Evolutionary conservation across 441 rosid species (phyloP).

Genomic region (Populus hybrid): DNA sequence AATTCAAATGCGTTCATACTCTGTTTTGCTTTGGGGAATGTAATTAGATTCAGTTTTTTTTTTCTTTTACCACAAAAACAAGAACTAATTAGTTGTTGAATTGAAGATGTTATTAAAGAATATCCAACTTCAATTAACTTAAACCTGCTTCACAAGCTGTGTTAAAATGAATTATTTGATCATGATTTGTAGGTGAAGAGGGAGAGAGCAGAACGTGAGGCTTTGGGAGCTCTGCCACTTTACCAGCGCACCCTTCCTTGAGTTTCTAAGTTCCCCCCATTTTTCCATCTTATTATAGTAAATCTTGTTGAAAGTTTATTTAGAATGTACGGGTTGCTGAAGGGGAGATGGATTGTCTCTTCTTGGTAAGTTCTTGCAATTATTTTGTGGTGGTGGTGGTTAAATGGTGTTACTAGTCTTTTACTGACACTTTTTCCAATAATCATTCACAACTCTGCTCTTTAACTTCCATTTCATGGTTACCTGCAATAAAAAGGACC

Average conservation of each 20-base stretch:
- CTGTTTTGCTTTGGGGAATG: not conserved
- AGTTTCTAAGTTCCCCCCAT: slow-evolving; percentile 22
- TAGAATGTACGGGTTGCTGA: slow-evolving; percentile 9
- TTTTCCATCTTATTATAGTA: slow-evolving; percentile 13
- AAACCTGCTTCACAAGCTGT: not conserved
- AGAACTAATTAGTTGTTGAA: not conserved
- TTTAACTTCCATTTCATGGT: not conserved
- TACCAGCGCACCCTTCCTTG: slow-evolving; percentile 81
- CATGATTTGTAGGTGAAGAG: slow-evolving; percentile 60
- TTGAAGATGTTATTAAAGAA: not conserved
- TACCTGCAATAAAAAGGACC: slow-evolving; percentile 7
- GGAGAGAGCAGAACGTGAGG: slow-evolving; percentile 79
- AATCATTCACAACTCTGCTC: slow-evolving; percentile 12
- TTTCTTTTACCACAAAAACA: not conserved
- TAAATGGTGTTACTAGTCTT: slow-evolving; percentile 9
- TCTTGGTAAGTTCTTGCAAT: slow-evolving; percentile 11
- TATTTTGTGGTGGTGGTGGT: slow-evolving; percentile 8
- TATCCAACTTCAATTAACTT: not conserved
- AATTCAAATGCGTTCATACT: not conserved
- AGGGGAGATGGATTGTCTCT: slow-evolving; percentile 5
- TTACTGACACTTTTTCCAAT: slow-evolving; percentile 17
- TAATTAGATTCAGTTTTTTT: not conserved
- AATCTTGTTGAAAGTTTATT: slow-evolving; percentile 4
- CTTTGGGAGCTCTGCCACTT: slow-evolving; percentile 88
- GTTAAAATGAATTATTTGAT: not conserved